These are phyloP conservation scores for Apiotrichum gamsii DNA, from an alignment of 1,284 basidiomycete species.

Conservation along the genomic window DNA sequence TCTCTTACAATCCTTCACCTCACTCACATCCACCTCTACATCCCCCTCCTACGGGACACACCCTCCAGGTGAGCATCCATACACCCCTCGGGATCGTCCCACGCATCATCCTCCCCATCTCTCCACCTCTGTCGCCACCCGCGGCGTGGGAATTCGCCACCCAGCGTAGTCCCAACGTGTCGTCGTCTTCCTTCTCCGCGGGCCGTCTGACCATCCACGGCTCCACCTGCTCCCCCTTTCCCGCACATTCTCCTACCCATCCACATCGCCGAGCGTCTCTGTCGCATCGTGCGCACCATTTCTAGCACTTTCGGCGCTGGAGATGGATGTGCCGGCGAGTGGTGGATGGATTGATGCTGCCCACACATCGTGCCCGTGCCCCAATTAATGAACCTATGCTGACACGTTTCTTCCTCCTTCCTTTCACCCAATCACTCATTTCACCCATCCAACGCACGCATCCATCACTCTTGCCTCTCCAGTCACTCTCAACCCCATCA, in stretches of 20 bases:
- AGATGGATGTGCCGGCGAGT: background rate
- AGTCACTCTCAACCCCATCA: too few species aligned
- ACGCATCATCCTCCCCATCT: background rate
- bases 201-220: background rate
- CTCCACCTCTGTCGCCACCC: background rate
- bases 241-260: too few species aligned
- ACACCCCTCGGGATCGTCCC: background rate
- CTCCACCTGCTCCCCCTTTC: background rate
- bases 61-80: too few species aligned
- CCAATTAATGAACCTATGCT: background rate
- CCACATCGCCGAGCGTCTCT: too few species aligned
- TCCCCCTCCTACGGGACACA: background rate
- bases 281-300: too few species aligned
- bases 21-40: background rate
- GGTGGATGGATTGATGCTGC: background rate
- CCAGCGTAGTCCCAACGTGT: background rate
- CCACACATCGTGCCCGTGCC: background rate
- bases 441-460: background rate
- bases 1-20: background rate
- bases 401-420: slow-evolving; percentile 1
- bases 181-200: too few species aligned
- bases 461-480: too few species aligned
- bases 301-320: background rate
- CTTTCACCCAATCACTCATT: background rate
- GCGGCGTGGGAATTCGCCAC: background rate